Evolutionary conservation across 179 eudicot genomes (phyloP).

Genomic region (Silene coronaria): DNA sequence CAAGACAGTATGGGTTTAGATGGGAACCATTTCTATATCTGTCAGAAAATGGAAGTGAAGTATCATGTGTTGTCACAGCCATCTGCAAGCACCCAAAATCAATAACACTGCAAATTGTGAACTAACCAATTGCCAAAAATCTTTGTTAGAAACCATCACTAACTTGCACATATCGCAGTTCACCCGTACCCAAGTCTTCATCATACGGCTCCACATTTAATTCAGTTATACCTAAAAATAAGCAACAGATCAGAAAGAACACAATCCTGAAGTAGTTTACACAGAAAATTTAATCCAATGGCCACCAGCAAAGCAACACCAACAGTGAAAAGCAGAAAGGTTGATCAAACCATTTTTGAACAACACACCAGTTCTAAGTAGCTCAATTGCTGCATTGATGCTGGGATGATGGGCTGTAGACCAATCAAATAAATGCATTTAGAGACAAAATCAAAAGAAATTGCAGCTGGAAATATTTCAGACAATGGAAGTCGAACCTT

Average conservation of each 20-base stretch:
- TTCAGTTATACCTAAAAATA: conserved; percentile 51
- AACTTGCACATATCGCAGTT: conserved; percentile 93
- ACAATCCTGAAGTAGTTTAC: background rate
- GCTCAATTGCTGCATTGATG: conserved; percentile 81
- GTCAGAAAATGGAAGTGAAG: conserved; percentile 72
- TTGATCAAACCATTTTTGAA: conserved; percentile 4
- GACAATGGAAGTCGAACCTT: conserved; percentile 43
- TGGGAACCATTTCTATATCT: conserved; percentile 72
- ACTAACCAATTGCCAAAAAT: background rate
- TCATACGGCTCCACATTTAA: conserved; percentile 76
- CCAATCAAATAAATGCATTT: conserved; percentile 8
- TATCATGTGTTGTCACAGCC: conserved; percentile 87
- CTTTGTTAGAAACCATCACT: conserved; percentile 14
- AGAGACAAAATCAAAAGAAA: background rate
- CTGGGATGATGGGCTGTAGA: conserved; percentile 91
- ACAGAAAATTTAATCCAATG: background rate
- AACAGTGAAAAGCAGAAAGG: background rate
- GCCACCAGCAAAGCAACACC: background rate
- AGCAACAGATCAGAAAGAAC: background rate
- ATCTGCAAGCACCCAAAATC: conserved; percentile 45
- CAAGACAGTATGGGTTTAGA: conserved; percentile 14
- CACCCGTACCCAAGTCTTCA: conserved; percentile 81
- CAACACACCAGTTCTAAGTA: conserved; percentile 56
- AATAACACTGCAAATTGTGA: conserved; percentile 7
- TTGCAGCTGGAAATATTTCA: background rate